phyloP scores from a whole-genome alignment of 2,329 filamentous ascomycete species.

The Fusarium vanettenii region DNA sequence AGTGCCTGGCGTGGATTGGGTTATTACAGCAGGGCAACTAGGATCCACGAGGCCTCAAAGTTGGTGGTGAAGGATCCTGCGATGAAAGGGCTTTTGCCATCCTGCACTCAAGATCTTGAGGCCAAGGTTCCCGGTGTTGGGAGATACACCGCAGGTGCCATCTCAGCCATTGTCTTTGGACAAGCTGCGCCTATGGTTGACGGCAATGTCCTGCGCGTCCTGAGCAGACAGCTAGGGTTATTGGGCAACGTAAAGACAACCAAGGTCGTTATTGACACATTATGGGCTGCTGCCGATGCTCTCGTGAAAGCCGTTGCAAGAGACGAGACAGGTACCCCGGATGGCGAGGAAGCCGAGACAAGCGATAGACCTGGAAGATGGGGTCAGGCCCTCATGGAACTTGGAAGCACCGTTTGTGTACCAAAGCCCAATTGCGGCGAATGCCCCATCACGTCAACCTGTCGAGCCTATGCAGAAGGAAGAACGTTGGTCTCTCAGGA shows the following conservation, averaged over 20 bases:
- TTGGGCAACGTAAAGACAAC: constrained; percentile 68
- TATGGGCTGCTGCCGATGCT: constrained; percentile 69
- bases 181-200: constrained; percentile 70
- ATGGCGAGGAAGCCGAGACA: constrained; percentile 40
- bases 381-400: constrained; percentile 75
- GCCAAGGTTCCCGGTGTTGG: constrained; percentile 69
- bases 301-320: constrained; percentile 64
- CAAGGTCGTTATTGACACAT: constrained; percentile 61
- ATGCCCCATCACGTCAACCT: constrained; percentile 64
- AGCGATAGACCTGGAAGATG: constrained; percentile 68
- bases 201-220: constrained; percentile 70
- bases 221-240: constrained; percentile 70
- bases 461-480: constrained; percentile 64
- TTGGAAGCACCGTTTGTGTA: constrained; percentile 71
- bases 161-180: constrained; percentile 72
- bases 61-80: constrained; percentile 57
- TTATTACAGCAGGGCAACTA: constrained; percentile 72
- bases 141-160: constrained; percentile 71
- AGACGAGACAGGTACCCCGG: constrained; percentile 45
- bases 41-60: constrained; percentile 68
- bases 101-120: constrained; percentile 57
- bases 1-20: constrained; percentile 70
- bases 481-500: constrained; percentile 40
- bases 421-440: constrained; percentile 67
- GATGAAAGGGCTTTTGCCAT: constrained; percentile 62